Evolutionary conservation across 2,329 filamentous ascomycete species (phyloP).

Genomic region (Colletotrichum nymphaeae): DNA sequence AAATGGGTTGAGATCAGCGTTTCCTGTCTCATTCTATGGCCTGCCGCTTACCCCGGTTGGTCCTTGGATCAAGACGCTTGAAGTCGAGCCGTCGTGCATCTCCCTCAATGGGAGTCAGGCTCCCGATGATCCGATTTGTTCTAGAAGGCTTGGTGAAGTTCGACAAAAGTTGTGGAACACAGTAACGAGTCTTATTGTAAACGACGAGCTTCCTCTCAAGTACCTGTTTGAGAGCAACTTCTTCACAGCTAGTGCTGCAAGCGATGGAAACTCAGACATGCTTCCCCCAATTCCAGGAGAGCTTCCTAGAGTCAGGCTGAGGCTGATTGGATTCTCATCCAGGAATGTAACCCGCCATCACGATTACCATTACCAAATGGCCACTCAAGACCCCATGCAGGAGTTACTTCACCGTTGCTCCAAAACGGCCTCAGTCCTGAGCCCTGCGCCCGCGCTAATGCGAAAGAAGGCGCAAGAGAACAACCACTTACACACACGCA

Average conservation of each 20-base stretch:
- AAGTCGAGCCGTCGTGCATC: background rate
- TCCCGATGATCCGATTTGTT: background rate
- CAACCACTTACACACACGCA: background rate
- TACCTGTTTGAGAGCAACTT: background rate
- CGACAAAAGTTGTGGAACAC: background rate
- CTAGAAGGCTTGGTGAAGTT: constrained; percentile 2
- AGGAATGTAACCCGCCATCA: background rate
- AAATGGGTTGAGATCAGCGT: background rate
- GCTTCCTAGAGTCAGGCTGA: background rate
- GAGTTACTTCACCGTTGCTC: constrained; percentile 3
- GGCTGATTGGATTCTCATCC: background rate
- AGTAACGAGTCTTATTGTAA: background rate
- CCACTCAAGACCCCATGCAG: background rate
- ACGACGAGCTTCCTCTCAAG: background rate
- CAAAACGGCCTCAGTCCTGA: constrained; percentile 20
- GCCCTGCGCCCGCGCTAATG: constrained; percentile 36
- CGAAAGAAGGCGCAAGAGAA: constrained; percentile 15
- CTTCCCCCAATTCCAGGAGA: background rate
- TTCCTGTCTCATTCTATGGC: constrained; percentile 5
- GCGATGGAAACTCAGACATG: background rate
- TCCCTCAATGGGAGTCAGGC: background rate
- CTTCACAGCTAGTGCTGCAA: background rate
- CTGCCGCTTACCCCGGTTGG: constrained; percentile 20
- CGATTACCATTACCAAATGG: background rate
- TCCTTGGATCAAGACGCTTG: constrained; percentile 2